Conservation (phyloP, 1,284 basidiomycete genomes). For the Boletus smithii region DNA sequence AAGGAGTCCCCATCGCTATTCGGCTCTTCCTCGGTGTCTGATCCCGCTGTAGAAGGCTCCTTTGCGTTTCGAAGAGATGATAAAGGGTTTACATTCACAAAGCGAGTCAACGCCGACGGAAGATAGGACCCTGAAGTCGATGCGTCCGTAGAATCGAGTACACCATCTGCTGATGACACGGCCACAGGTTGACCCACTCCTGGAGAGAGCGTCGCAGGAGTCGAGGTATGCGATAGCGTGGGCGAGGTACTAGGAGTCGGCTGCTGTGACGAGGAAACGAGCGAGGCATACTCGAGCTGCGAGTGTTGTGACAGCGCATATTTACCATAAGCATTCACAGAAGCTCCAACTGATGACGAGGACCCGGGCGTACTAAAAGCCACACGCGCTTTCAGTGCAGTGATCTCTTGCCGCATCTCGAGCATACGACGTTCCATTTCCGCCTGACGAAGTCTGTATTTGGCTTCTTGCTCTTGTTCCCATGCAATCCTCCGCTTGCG, state of each 20-base stretch:
- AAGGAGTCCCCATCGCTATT: conserved; percentile 37
- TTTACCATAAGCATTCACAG: conserved; percentile 5
- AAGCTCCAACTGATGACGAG: conserved; percentile 8
- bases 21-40: conserved; percentile 38
- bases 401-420: conserved; percentile 58
- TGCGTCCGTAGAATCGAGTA: conserved; percentile 8
- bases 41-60: conserved; percentile 36
- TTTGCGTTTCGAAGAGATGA: conserved; percentile 21
- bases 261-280: conserved; percentile 26
- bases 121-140: conserved; percentile 6
- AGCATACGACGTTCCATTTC: conserved; percentile 57
- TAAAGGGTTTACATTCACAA: conserved; percentile 22
- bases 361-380: conserved; percentile 32
- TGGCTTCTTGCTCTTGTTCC: conserved; percentile 68
- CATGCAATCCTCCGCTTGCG: conserved; percentile 54
- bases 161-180: conserved; percentile 2
- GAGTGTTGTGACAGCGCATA: conserved; percentile 3
- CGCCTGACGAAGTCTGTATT: conserved; percentile 48
- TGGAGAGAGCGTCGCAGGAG: conserved; percentile 11
- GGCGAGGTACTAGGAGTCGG: conserved; percentile 35
- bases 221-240: conserved; percentile 29
- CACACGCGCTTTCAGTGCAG: conserved; percentile 43
- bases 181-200: conserved; percentile 4
- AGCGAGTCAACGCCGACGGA: conserved; percentile 21
- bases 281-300: conserved; percentile 15